Percentiles rank a stretch among this genome's conserved stretches.
phyloP scores from a whole-genome alignment of 352 stramenopile genomes.

The Phytopythium chamaehyphon region DNA sequence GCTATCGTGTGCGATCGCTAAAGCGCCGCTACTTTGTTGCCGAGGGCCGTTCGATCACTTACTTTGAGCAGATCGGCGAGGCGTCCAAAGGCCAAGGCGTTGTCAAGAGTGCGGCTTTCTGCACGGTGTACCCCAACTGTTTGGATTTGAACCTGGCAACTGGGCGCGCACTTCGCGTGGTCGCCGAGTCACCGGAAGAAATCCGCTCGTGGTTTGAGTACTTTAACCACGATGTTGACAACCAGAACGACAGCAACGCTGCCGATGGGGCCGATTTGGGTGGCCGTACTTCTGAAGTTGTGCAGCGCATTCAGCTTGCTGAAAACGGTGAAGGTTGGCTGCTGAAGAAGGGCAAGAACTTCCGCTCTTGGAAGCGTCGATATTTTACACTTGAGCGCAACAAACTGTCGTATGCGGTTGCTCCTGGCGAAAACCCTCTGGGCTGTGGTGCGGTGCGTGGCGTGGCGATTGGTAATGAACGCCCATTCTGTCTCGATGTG shows the following conservation, averaged over 20 bases:
- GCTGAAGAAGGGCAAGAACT: conserved; percentile 58
- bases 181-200: conserved; percentile 57
- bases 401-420: conserved; percentile 53
- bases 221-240: conserved; percentile 25
- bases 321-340: conserved; percentile 41
- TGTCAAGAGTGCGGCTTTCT: conserved; percentile 41
- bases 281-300: conserved; percentile 12
- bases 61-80: conserved; percentile 59
- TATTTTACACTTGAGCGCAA: conserved; percentile 58
- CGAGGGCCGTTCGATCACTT: conserved; percentile 46
- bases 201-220: conserved; percentile 57
- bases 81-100: conserved; percentile 48
- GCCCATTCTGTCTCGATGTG: conserved; percentile 70
- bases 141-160: conserved; percentile 60
- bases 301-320: not conserved
- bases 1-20: conserved; percentile 58
- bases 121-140: conserved; percentile 50
- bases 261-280: conserved; percentile 19
- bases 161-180: conserved; percentile 58
- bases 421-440: conserved; percentile 27
- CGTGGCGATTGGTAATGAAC: conserved; percentile 48
- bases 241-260: conserved; percentile 16
- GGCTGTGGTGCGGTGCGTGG: conserved; percentile 48
- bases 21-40: conserved; percentile 79
- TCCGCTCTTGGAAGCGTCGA: conserved; percentile 64